Evolutionary conservation across 2,329 filamentous ascomycete species (phyloP), one percentile per base, ranked within the genome.

Genomic region (Aspergillus sojae): DNA sequence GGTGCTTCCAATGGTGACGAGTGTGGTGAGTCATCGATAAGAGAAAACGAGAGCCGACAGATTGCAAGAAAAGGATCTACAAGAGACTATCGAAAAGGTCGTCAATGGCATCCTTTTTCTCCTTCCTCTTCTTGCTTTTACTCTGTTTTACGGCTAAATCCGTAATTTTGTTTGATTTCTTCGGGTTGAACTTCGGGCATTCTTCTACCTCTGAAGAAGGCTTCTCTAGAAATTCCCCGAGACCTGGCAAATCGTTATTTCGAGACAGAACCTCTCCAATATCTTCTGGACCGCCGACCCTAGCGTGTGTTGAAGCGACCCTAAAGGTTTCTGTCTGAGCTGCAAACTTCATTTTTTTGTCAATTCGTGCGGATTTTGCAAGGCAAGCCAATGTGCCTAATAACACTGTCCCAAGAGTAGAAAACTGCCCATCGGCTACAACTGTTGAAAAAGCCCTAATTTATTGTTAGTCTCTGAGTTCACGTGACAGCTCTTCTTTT

Each of bases 381-480:
- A 90, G 77, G 65, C 86, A 86, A 4, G 89, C 88, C 62, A 94
- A 78, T 1, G 86, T 78, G 23, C 85, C 88, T 53, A 94, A 74
- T 11, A 94, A 82, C 66, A 91, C 83, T 23, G 93, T 80, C 4
- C 91, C 92, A 3, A 94, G 81, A 4, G 88, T 82, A 2, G 91
- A 87, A 75, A 91, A 91, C 71, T 93, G 91, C 39, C 85, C 86
- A 75, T 94, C 91, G 21, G 89, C 88, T 4, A 89, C 80, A 48
- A 94, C 79, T 66, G 89, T 89, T 1, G 88, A 88, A 74, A 94
- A 94, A 12, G 75, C 77, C 7, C 79, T 81, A 23, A 34, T 52
- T 5, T 58, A 39, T 53, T 39, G 60, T 45, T n/a, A 63, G 36
- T 43, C 4, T 28, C 11, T 48, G 1, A 16, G 4, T 26, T 48